Evolutionary conservation across 2,329 filamentous ascomycete species (phyloP), one percentile per base, ranked within the genome.

Genomic region (Diaporthe caulivora): DNA sequence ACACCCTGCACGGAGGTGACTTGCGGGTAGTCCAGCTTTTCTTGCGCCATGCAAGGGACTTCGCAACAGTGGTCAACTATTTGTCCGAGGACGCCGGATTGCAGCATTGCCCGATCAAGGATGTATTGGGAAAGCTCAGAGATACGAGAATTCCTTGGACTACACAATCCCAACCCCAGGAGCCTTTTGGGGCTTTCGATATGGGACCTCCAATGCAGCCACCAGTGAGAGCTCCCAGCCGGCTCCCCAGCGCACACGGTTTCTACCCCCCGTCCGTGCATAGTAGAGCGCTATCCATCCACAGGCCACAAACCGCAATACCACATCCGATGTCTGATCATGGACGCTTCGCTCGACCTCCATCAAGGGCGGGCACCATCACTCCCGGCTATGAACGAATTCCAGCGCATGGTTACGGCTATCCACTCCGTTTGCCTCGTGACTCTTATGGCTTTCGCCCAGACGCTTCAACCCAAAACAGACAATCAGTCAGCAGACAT

Each of bases 51-150:
- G 2, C 29, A 21, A 37, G 68, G 37, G 65, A 70, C n/a, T 75
- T 73, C 31, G 57, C 67, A 2, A 75, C 58, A 17, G 70, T 71
- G 3, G 37, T 75, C 34, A 42, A 29, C 13, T 75, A 72, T 34
- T 31, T 75, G 11, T 70, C 71, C 13, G 70, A 62, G 6, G 31
- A 47, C 9, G 72, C 51, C 4, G 72, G 69, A 31, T n/a, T 74
- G 21, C 31, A 3, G 24, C 44, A 74, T 13, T 24, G 42, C 18
- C 47, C 40, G 2, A 26, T 72, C 55, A 26, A 49, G 1, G 7
- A 49, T 37, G 29, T 40, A 9, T 29, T n/a, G 10, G 15, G 11
- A n/a, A 18, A 18, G 18, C 24, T 42, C 40, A n/a, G n/a, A 11
- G 44, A n/a, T 8, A 6, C 10, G 4, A 15, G 13, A 24, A 1